phyloP scores from a whole-genome alignment of 2,329 filamentous ascomycete species.

The Conoideocrella luteorostrata region DNA sequence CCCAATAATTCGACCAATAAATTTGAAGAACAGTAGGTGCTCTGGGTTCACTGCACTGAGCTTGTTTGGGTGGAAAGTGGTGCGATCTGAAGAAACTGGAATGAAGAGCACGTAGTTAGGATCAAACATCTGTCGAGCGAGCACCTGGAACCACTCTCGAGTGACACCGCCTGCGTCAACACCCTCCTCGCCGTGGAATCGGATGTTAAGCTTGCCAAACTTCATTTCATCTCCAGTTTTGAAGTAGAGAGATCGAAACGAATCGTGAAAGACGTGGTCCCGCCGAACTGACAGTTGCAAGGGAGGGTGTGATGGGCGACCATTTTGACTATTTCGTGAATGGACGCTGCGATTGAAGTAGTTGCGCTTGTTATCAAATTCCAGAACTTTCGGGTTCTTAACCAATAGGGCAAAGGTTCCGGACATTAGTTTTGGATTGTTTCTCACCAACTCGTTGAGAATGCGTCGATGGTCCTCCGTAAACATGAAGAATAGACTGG shows the following conservation, averaged over 20 bases:
- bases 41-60: slow-evolving; percentile 91
- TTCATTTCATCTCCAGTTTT: slow-evolving; percentile 97
- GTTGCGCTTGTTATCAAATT: slow-evolving; percentile 99
- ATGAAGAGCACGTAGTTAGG: slow-evolving; percentile 95
- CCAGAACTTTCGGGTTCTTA: slow-evolving; percentile 96
- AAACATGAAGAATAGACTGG: slow-evolving; percentile 91
- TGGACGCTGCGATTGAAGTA: slow-evolving; percentile 96
- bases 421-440: slow-evolving; percentile 97
- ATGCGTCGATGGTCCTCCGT: slow-evolving; percentile 97
- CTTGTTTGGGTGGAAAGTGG: slow-evolving; percentile 97
- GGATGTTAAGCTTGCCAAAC: slow-evolving; percentile 95
- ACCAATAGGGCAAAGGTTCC: slow-evolving; percentile 93
- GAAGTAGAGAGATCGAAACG: slow-evolving; percentile 97
- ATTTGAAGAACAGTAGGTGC: slow-evolving; percentile 98
- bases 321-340: slow-evolving; percentile 56
- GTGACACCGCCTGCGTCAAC: slow-evolving; percentile 97
- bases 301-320: slow-evolving; percentile 61
- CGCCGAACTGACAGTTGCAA: slow-evolving; percentile 86
- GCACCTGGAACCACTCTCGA: slow-evolving; percentile 97
- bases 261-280: slow-evolving; percentile 95
- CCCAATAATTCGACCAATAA: slow-evolving; percentile 96
- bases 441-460: slow-evolving; percentile 92
- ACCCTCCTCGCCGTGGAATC: slow-evolving; percentile 95
- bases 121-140: slow-evolving; percentile 97
- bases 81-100: slow-evolving; percentile 92